Evolutionary conservation across 1,139 yeast genomes (phyloP), one percentile per base, ranked within the genome.

Genomic region (Saccharomycopsis crataegensis): DNA sequence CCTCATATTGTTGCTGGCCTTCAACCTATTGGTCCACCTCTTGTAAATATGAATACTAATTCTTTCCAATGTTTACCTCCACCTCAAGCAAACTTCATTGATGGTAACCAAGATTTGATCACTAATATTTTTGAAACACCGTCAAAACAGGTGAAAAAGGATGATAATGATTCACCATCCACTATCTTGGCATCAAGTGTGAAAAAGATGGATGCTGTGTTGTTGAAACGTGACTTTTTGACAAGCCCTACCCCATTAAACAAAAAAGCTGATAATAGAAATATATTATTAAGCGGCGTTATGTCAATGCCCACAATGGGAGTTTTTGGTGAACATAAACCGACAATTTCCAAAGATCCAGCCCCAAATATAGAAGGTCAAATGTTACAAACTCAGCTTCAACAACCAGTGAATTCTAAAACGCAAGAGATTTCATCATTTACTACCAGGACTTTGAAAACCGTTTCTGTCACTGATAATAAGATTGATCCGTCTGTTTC

Each of bases 141-240:
- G 11, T 38, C 49, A 6, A 49, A 49, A 38, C 50, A 53, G 28
- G 22, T 40, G 16, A 45, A 22, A 16, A 14, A 14, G 8, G 40
- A 53, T 4, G 22, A 12, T 3, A 22, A 43, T 12, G 49, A 47
- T 14, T 54, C 57, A 5, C 56, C 57, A 11, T 49, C 53, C n/a
- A 54, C 57, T 9, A 49, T 52, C 6, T 12, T 48, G 7, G 44
- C 28, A 8, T 45, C 53, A 8, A 54, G 57, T 36, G 48, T 57
- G n/a, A 49, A 49, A 40, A 43, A 42, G 17, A 8, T 7, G 17
- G 45, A 22, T 2, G 9, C 16, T 40, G 9, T 22, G 3, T 22
- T 22, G 33, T 22, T 22, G 11, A 43, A 17, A 8, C 8, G 4
- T 3, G 14, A 7, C 14, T 17, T 36, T 11, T 36, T 36, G 5